Percentiles rank a stretch among this genome's conserved stretches.
Evolutionary conservation across 192 early-diverging fungal species (phyloP).

Genomic region (Dissophora globulifera): DNA sequence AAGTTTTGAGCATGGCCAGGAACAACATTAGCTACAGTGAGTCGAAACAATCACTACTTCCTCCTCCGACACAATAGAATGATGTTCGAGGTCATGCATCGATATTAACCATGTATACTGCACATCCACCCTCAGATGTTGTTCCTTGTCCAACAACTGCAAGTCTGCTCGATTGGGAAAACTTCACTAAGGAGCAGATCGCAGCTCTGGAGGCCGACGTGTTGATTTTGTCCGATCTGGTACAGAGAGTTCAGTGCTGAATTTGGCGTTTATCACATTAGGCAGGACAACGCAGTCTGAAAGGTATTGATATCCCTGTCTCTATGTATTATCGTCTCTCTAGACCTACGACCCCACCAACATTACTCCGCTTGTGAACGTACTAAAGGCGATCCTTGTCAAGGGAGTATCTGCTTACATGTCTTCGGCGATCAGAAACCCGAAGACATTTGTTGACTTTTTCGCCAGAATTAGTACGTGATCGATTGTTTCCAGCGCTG

Average conservation of each 20-base stretch:
- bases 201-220: conserved; percentile 33
- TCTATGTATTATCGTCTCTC: background rate
- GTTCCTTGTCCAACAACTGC: conserved; percentile 23
- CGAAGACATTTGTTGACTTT: conserved; percentile 46
- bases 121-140: conserved; percentile 11
- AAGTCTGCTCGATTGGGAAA: conserved; percentile 46
- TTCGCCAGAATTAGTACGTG: conserved; percentile 43
- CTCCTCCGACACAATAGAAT: background rate
- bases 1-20: conserved; percentile 33
- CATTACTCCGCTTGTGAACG: conserved; percentile 27
- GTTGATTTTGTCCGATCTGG: conserved; percentile 47
- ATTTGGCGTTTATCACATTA: background rate
- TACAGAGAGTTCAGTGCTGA: too few relatives aligned
- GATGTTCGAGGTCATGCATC: background rate
- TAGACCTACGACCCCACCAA: conserved; percentile 52
- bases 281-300: background rate
- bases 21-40: conserved; percentile 48
- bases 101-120: too few relatives aligned
- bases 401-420: conserved; percentile 41
- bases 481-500: background rate
- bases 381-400: conserved; percentile 40
- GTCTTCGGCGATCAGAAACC: conserved; percentile 51
- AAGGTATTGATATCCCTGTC: background rate
- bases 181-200: conserved; percentile 45
- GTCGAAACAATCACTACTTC: too few relatives aligned